phyloP scores from a whole-genome alignment of 2,329 filamentous ascomycete species.

The Trichoderma koningiopsis region DNA sequence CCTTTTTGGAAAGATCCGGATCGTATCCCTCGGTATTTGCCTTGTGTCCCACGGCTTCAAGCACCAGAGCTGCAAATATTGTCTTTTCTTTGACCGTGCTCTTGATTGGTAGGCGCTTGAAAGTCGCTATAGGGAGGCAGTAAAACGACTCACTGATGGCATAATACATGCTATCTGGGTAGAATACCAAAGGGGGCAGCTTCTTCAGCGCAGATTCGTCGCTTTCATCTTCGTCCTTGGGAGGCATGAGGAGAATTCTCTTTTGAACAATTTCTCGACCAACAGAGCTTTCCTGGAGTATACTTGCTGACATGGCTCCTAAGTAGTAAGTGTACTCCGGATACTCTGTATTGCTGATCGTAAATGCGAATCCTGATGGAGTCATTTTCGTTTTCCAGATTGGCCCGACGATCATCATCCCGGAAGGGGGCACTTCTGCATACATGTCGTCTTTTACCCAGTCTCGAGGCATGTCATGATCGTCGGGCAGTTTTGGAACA shows the following conservation, averaged over 20 bases:
- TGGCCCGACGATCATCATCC: not conserved
- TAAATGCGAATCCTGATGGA: not conserved
- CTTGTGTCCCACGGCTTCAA: constrained; percentile 21
- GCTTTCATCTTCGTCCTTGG: not conserved
- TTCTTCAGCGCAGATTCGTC: not conserved
- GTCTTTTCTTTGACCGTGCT: constrained; percentile 7
- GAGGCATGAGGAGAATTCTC: not conserved
- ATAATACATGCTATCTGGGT: not conserved
- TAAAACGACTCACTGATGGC: not conserved
- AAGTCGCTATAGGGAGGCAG: constrained; percentile 14
- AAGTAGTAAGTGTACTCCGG: constrained; percentile 13
- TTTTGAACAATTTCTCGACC: not conserved
- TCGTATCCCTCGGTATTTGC: constrained; percentile 13
- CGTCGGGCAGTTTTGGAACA: constrained; percentile 17
- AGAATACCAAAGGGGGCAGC: constrained; percentile 19
- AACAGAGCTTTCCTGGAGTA: constrained; percentile 6
- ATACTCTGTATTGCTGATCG: constrained; percentile 11
- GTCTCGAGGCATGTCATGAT: constrained; percentile 1
- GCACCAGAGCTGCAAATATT: constrained; percentile 6
- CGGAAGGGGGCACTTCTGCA: constrained; percentile 14
- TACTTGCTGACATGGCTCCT: constrained; percentile 15
- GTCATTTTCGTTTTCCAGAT: constrained; percentile 17
- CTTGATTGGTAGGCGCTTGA: constrained; percentile 20
- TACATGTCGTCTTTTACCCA: constrained; percentile 23
- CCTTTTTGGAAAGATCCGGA: constrained; percentile 4